A percentile compares a stretch with the other conserved stretches of the same genome.
These are phyloP conservation scores for Jatropha multifida DNA, from an alignment of 441 rosid species.

Conservation along the genomic window DNA sequence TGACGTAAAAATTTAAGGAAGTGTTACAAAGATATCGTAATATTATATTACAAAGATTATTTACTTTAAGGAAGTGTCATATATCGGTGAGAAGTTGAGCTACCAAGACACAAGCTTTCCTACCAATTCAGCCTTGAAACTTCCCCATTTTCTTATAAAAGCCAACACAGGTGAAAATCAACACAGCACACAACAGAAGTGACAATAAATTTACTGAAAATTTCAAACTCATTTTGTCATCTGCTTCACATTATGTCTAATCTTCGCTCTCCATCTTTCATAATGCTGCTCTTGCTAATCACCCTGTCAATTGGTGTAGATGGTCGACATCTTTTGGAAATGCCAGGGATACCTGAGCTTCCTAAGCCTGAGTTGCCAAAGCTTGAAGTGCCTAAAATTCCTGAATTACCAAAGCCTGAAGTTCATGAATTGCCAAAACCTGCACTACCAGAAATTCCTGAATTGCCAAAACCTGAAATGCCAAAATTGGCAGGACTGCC, in stretches of 20 bases:
- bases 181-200: not conserved
- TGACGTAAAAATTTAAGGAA: no score
- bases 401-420: slow-evolving; percentile 24
- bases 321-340: slow-evolving; percentile 17
- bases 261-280: not conserved
- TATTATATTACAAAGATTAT: not conserved
- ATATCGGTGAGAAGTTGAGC: slow-evolving; percentile 14
- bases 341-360: slow-evolving; percentile 9
- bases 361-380: slow-evolving; percentile 21
- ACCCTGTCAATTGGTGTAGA: not conserved
- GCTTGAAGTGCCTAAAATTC: slow-evolving; percentile 7
- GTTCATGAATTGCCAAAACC: slow-evolving; percentile 17
- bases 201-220: not conserved
- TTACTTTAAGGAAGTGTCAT: not conserved
- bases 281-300: slow-evolving; percentile 14
- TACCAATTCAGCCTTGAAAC: not conserved
- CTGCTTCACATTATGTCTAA: slow-evolving; percentile 18
- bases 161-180: not conserved
- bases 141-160: slow-evolving; percentile 19
- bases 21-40: not conserved
- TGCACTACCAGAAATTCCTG: not conserved
- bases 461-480: slow-evolving; percentile 19
- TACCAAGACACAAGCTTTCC: not conserved
- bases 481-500: slow-evolving; percentile 9
- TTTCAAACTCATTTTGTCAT: not conserved